A percentile compares a stretch with the other conserved stretches of the same genome.
Conservation (phyloP, 1,284 basidiomycete genomes). For the Naganishia albida region DNA sequence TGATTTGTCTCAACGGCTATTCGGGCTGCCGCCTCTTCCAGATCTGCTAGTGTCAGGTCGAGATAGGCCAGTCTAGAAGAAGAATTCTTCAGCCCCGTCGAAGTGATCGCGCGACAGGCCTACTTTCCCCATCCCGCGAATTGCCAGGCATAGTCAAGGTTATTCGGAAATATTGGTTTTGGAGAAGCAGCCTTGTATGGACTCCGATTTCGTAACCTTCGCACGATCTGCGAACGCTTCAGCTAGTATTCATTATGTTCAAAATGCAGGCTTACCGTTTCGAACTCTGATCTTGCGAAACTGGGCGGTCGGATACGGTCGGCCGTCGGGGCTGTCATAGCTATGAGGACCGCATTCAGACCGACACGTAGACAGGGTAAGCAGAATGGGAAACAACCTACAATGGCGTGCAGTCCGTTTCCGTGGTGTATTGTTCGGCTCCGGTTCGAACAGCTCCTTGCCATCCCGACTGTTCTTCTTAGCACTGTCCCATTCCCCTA, state of each 20-base stretch:
- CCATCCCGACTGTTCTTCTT: background rate
- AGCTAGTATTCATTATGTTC: background rate
- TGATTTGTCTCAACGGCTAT: constrained; percentile 3
- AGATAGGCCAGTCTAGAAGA: constrained; percentile 19
- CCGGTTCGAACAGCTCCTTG: background rate
- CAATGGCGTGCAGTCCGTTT: constrained; percentile 4
- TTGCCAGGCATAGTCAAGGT: constrained; percentile 31
- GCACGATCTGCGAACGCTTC: constrained; percentile 20
- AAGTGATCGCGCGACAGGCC: background rate
- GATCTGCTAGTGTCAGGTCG: constrained; percentile 9
- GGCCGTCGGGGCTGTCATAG: background rate
- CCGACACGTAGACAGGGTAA: too few relatives aligned
- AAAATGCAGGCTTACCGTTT: constrained; percentile 1
- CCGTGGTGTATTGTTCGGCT: constrained; percentile 2
- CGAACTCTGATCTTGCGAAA: constrained; percentile 27
- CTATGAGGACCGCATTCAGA: background rate
- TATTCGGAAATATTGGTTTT: constrained; percentile 18
- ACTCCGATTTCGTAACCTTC: constrained; percentile 24
- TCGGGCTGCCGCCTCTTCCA: constrained; percentile 13
- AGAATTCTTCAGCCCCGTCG: background rate
- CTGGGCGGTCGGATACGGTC: constrained; percentile 1
- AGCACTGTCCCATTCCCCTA: background rate
- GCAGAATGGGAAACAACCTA: background rate
- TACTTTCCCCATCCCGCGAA: constrained; percentile 33
- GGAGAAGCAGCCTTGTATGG: constrained; percentile 19